phyloP scores from a whole-genome alignment of 441 rosid genomes.

The Melastoma candidum region DNA sequence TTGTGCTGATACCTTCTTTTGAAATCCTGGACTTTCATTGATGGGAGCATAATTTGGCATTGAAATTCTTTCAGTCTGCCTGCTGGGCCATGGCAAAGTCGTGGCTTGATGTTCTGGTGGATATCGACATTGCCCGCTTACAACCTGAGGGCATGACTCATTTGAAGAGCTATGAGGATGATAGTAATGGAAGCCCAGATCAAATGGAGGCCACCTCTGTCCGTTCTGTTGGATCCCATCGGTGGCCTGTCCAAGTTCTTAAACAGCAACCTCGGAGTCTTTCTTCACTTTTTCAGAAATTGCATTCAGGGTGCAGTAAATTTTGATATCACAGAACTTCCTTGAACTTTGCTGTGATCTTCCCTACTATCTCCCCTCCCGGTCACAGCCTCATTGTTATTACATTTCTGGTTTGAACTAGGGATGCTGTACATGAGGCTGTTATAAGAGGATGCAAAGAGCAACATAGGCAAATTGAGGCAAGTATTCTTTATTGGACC shows the following conservation, averaged over 20 bases:
- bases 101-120: constrained; percentile 98
- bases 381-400: constrained; percentile 11
- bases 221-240: constrained; percentile 54
- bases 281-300: constrained; percentile 91
- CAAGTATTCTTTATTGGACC: constrained; percentile 14
- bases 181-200: constrained; percentile 54
- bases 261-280: constrained; percentile 89
- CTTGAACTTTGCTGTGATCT: background rate
- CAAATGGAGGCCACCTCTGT: constrained; percentile 34
- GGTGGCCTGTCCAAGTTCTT: constrained; percentile 87
- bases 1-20: too few species aligned
- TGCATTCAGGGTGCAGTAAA: constrained; percentile 70
- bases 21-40: too few species aligned
- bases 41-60: too few species aligned
- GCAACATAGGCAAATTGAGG: constrained; percentile 98
- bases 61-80: constrained; percentile 57
- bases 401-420: constrained; percentile 22
- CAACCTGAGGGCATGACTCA: constrained; percentile 62
- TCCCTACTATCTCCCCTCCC: constrained; percentile 3
- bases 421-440: constrained; percentile 84
- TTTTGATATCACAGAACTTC: background rate
- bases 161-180: constrained; percentile 51
- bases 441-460: constrained; percentile 89
- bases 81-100: constrained; percentile 99
- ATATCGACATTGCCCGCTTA: constrained; percentile 62